Conservation (phyloP, 805 yeast species). For the Dipodascopsis uninucleata region DNA sequence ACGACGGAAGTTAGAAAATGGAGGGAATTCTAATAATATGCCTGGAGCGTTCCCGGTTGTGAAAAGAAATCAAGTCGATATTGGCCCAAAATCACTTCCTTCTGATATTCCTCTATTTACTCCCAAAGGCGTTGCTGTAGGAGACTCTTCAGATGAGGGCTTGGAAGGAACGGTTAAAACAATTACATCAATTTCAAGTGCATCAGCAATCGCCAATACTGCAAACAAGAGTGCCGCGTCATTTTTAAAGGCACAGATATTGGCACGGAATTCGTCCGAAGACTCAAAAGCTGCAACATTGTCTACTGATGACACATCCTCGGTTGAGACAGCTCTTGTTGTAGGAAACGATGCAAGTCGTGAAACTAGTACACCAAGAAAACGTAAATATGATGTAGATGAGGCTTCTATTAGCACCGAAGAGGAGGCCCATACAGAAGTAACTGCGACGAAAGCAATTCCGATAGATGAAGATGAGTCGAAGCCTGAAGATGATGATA, state of each 20-base stretch:
- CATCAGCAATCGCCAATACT: slow-evolving; percentile 49
- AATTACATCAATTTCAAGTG: slow-evolving; percentile 13
- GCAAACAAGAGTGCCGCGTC: slow-evolving; percentile 71
- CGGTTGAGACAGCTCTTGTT: slow-evolving; percentile 19
- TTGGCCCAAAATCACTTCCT: slow-evolving; percentile 66
- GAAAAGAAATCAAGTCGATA: slow-evolving; percentile 58
- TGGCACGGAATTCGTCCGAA: slow-evolving; percentile 19
- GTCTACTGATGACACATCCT: slow-evolving; percentile 9
- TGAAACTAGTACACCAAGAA: neutral
- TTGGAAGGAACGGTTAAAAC: slow-evolving; percentile 9
- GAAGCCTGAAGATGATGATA: slow-evolving; percentile 38
- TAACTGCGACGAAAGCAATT: slow-evolving; percentile 13
- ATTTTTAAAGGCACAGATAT: slow-evolving; percentile 45
- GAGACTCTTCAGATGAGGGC: slow-evolving; percentile 46
- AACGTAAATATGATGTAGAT: slow-evolving; percentile 30
- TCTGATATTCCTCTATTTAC: slow-evolving; percentile 73
- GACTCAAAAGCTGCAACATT: neutral
- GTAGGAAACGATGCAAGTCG: slow-evolving; percentile 17
- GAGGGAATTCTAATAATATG: no score
- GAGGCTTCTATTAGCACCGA: slow-evolving; percentile 27
- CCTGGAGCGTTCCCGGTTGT: slow-evolving; percentile 16
- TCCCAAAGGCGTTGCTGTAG: slow-evolving; percentile 69
- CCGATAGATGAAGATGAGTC: slow-evolving; percentile 40
- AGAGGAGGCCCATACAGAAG: slow-evolving; percentile 22
- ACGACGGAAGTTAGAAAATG: slow-evolving; percentile 44